Conservation (phyloP, 2,329 filamentous ascomycete species). For the Exophiala phaeomuriformis region DNA sequence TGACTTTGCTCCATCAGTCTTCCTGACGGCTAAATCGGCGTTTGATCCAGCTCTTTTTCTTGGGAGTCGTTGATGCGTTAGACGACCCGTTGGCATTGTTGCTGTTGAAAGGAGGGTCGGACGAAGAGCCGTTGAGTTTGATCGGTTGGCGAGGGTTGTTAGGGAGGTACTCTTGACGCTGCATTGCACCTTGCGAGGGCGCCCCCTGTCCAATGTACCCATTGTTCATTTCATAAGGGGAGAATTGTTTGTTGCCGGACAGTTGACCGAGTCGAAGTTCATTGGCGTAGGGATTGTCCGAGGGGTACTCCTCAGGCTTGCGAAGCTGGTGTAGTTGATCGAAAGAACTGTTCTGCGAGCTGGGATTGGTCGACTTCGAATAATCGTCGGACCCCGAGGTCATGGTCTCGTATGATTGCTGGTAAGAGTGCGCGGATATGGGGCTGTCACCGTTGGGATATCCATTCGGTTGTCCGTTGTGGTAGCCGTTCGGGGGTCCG, state of each 20-base stretch:
- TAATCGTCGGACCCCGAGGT: slow-evolving; percentile 64
- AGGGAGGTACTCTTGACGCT: slow-evolving; percentile 7
- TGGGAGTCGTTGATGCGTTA: slow-evolving; percentile 44
- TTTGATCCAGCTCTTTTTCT: slow-evolving; percentile 79
- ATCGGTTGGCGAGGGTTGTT: slow-evolving; percentile 26
- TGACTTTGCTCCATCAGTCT: slow-evolving; percentile 2
- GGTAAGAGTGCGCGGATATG: slow-evolving; percentile 45
- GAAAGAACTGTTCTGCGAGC: slow-evolving; percentile 87
- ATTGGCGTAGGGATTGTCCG: slow-evolving; percentile 34
- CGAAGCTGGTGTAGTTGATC: slow-evolving; percentile 57
- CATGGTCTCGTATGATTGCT: slow-evolving; percentile 80
- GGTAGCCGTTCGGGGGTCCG: slow-evolving; percentile 32
- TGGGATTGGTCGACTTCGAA: slow-evolving; percentile 80
- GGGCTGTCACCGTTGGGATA: slow-evolving; percentile 35
- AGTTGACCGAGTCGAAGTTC: slow-evolving; percentile 29
- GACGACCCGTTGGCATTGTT: not conserved
- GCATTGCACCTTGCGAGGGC: slow-evolving; percentile 21
- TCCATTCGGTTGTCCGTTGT: slow-evolving; percentile 33
- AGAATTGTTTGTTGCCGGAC: slow-evolving; percentile 11
- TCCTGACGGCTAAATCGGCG: slow-evolving; percentile 65
- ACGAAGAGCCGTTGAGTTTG: slow-evolving; percentile 19
- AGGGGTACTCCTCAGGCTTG: slow-evolving; percentile 41
- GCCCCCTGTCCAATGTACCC: slow-evolving; percentile 27
- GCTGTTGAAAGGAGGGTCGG: slow-evolving; percentile 2
- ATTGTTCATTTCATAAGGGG: slow-evolving; percentile 14